Percentiles rank a stretch among this genome's conserved stretches.
These are phyloP conservation scores for Xylaria sp. DNA, from an alignment of 2,329 filamentous ascomycete genomes.

Conservation along the genomic window DNA sequence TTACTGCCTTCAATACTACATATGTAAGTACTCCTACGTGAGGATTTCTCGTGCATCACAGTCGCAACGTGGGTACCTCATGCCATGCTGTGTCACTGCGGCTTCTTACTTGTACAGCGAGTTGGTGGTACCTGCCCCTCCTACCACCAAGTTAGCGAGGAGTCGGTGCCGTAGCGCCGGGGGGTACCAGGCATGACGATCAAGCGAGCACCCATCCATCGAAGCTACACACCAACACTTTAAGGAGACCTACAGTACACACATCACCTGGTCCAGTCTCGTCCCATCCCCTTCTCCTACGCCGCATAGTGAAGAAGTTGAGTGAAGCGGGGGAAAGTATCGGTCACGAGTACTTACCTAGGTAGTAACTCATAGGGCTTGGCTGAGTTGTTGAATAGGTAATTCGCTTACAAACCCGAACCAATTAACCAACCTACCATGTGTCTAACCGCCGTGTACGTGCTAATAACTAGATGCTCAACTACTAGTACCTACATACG, in stretches of 20 bases:
- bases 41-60: slow-evolving; percentile 15
- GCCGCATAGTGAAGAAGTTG: background rate
- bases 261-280: background rate
- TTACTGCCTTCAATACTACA: background rate
- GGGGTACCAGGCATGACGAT: slow-evolving; percentile 21
- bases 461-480: background rate
- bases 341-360: too few species aligned
- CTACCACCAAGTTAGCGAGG: slow-evolving; percentile 3
- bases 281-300: background rate
- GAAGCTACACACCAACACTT: slow-evolving; percentile 9
- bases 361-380: too few species aligned
- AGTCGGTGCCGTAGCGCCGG: background rate
- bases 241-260: too few species aligned
- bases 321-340: background rate
- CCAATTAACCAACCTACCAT: background rate
- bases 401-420: too few species aligned
- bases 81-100: background rate
- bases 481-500: too few species aligned
- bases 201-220: slow-evolving; percentile 19
- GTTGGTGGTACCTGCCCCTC: too few species aligned
- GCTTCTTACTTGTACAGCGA: background rate
- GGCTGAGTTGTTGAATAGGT: too few species aligned
- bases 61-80: background rate
- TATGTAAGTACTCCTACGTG: background rate
- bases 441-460: background rate